Evolutionary conservation across 352 stramenopile genomes (phyloP).

Genomic region (Saprolegnia parasitica): DNA sequence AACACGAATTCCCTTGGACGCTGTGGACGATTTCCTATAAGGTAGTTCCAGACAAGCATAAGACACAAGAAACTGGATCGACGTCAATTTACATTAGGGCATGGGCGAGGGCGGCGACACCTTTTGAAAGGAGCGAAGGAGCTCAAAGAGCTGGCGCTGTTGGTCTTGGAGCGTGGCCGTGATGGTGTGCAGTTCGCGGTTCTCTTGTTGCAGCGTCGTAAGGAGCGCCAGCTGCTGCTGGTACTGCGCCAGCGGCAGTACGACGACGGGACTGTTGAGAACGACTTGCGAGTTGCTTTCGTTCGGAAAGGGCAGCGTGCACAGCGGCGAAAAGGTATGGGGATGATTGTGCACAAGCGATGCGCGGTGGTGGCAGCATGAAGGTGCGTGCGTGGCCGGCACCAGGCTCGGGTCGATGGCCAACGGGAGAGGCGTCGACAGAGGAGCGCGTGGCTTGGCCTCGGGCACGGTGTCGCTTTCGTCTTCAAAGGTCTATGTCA

Average conservation of each 20-base stretch:
- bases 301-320: conserved; percentile 7
- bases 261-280: background rate
- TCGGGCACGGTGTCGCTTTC: too few relatives aligned
- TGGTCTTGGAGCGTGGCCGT: conserved; percentile 21
- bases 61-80: too few relatives aligned
- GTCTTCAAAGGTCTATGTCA: background rate
- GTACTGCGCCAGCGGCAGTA: conserved; percentile 16
- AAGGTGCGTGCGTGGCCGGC: background rate
- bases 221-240: conserved; percentile 15
- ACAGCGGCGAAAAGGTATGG: background rate
- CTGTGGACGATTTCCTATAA: too few relatives aligned
- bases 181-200: conserved; percentile 16
- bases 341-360: background rate
- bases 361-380: conserved; percentile 13
- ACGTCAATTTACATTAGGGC: too few relatives aligned
- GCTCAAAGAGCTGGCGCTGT: conserved; percentile 12
- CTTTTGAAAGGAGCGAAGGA: conserved; percentile 1
- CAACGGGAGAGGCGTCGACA: background rate
- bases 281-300: background rate
- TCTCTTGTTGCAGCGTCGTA: conserved; percentile 10
- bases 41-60: too few relatives aligned
- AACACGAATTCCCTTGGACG: too few relatives aligned
- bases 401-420: background rate
- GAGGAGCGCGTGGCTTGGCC: background rate
- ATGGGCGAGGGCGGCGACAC: too few relatives aligned